phyloP scores from a whole-genome alignment of 192 early-diverging fungal species.

The Podila minutissima region DNA sequence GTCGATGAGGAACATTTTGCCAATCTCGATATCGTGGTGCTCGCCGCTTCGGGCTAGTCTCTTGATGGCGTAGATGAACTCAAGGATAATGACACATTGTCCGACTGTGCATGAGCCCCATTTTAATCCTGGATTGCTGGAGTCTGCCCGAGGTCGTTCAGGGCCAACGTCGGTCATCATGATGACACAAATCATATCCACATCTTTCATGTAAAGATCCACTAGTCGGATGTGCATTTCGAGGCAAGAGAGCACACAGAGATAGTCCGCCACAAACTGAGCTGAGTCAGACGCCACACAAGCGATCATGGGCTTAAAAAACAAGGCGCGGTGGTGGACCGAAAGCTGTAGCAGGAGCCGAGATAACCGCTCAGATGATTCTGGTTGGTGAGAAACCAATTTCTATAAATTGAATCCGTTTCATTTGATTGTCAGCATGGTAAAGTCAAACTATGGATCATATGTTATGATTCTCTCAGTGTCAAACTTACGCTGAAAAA shows the following conservation, averaged over 20 bases:
- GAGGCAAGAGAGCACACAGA: slow-evolving; percentile 54
- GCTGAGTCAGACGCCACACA: slow-evolving; percentile 63
- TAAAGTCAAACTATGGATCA: not conserved
- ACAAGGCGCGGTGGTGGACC: slow-evolving; percentile 29
- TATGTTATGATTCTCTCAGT: not conserved
- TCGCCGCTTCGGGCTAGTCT: slow-evolving; percentile 44
- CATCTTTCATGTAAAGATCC: slow-evolving; percentile 65
- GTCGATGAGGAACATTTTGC: slow-evolving; percentile 67
- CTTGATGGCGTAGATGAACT: slow-evolving; percentile 63
- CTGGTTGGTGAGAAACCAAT: slow-evolving; percentile 49
- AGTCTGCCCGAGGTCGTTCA: slow-evolving; percentile 19
- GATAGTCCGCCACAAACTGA: slow-evolving; percentile 49
- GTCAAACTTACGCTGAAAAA: slow-evolving; percentile 53
- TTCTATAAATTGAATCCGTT: slow-evolving; percentile 22
- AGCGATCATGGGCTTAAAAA: slow-evolving; percentile 64
- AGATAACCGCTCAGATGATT: slow-evolving; percentile 43
- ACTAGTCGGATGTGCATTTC: slow-evolving; percentile 57
- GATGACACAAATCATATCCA: slow-evolving; percentile 64
- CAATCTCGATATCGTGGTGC: slow-evolving; percentile 57
- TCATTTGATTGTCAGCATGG: not conserved
- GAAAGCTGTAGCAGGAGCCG: slow-evolving; percentile 53
- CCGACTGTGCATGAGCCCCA: slow-evolving; percentile 67
- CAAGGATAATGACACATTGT: slow-evolving; percentile 60
- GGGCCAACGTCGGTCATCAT: slow-evolving; percentile 63
- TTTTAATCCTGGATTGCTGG: slow-evolving; percentile 12